A percentile compares a stretch with the other conserved stretches of the same genome.
These are phyloP conservation scores for Pisolithus thermaeus DNA, from an alignment of 1,284 basidiomycete genomes.

Conservation along the genomic window DNA sequence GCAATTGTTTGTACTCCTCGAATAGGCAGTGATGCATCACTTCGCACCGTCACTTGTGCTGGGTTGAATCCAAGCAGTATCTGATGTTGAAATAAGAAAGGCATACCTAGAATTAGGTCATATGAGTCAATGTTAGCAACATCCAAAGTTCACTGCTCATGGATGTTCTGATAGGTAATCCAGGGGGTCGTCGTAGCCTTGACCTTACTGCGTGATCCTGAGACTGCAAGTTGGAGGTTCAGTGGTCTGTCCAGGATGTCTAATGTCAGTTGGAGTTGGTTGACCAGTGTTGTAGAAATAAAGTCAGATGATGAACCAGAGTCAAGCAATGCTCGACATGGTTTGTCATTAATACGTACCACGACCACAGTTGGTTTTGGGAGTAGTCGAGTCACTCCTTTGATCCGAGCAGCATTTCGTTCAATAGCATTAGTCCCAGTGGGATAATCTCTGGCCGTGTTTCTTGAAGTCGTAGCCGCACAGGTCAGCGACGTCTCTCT, in stretches of 20 bases:
- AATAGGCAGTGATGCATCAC: too few relatives aligned
- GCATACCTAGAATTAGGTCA: too few relatives aligned
- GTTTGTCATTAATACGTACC: slow-evolving; percentile 5
- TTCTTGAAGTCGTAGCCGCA: too few relatives aligned
- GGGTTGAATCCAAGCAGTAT: too few relatives aligned
- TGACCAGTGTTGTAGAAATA: slow-evolving; percentile 2
- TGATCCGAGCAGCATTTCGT: not conserved
- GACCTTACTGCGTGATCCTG: slow-evolving; percentile 2
- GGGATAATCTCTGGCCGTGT: too few relatives aligned
- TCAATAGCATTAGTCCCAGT: not conserved
- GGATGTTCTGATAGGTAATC: too few relatives aligned
- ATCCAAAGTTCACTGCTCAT: too few relatives aligned
- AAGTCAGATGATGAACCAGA: slow-evolving; percentile 10
- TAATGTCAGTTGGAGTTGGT: slow-evolving; percentile 2
- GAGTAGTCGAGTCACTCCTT: not conserved
- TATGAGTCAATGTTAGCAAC: too few relatives aligned
- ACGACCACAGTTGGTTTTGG: slow-evolving; percentile 6
- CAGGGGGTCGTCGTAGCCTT: not conserved
- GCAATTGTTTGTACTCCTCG: too few relatives aligned
- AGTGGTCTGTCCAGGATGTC: slow-evolving; percentile 6
- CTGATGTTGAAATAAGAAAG: too few relatives aligned
- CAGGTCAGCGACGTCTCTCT: too few relatives aligned
- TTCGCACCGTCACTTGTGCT: too few relatives aligned
- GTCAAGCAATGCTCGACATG: slow-evolving; percentile 8
- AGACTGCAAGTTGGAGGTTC: slow-evolving; percentile 8